Percentiles rank a stretch among this genome's conserved stretches.
phyloP scores from a whole-genome alignment of 768 basidiomycete genomes.

The Boletus huronensis region DNA sequence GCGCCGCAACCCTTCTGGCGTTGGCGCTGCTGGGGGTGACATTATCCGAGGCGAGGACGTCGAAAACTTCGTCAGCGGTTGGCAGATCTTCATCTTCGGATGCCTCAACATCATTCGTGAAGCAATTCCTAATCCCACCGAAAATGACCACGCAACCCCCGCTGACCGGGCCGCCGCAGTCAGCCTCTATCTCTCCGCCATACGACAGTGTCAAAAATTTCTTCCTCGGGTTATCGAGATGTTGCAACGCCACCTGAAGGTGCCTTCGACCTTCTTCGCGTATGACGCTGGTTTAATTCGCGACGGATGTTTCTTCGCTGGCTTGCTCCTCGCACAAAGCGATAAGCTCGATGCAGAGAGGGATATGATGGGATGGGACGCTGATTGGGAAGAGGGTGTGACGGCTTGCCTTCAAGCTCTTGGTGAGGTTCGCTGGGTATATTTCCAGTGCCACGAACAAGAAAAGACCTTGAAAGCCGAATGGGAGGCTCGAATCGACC shows the following conservation, averaged over 20 bases:
- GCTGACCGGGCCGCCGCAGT: conserved; percentile 46
- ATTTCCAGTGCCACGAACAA: conserved; percentile 69
- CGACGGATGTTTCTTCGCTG: conserved; percentile 89
- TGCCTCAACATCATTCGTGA: conserved; percentile 88
- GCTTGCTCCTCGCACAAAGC: conserved; percentile 63
- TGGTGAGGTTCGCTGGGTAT: conserved; percentile 80
- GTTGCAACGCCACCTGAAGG: conserved; percentile 46
- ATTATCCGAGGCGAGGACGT: conserved; percentile 48
- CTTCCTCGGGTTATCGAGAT: conserved; percentile 52
- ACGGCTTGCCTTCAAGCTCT: conserved; percentile 67
- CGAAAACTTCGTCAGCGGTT: conserved; percentile 72
- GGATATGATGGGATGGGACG: conserved; percentile 23
- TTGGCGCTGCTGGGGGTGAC: conserved; percentile 35
- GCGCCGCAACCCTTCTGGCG: conserved; percentile 42
- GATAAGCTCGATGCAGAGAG: conserved; percentile 34
- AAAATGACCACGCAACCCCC: conserved; percentile 38
- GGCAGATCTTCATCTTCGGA: conserved; percentile 93
- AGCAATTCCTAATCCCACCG: conserved; percentile 51
- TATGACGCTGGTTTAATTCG: conserved; percentile 85
- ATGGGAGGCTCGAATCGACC: conserved; percentile 40
- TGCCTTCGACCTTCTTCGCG: conserved; percentile 56
- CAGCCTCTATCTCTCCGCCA: conserved; percentile 47
- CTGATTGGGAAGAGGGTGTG: conserved; percentile 33
- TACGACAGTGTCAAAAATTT: conserved; percentile 43
- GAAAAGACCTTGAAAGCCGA: conserved; percentile 54